Conservation (phyloP, 768 basidiomycete species). For the Lentinus brumalis region DNA sequence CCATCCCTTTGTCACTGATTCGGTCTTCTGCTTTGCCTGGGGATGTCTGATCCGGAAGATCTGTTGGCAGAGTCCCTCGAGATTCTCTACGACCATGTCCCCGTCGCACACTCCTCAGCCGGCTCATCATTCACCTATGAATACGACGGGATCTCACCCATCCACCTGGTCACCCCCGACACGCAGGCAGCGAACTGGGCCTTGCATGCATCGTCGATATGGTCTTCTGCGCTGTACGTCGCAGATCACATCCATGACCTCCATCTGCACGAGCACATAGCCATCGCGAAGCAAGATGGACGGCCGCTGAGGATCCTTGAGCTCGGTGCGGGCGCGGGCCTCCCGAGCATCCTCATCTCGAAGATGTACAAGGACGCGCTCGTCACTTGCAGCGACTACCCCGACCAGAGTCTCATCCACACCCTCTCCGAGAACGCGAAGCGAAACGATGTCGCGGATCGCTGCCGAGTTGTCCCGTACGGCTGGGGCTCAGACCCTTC, state of each 20-base stretch:
- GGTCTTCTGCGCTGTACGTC: slow-evolving; percentile 67
- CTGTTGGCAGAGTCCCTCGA: slow-evolving; percentile 67
- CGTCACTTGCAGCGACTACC: slow-evolving; percentile 71
- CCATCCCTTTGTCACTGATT: background rate
- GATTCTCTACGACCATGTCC: slow-evolving; percentile 60
- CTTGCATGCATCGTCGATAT: slow-evolving; percentile 77
- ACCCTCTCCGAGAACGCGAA: slow-evolving; percentile 59
- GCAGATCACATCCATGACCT: slow-evolving; percentile 63
- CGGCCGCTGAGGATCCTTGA: slow-evolving; percentile 52
- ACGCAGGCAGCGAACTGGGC: slow-evolving; percentile 71
- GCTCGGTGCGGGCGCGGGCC: slow-evolving; percentile 72
- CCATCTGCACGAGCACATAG: slow-evolving; percentile 35
- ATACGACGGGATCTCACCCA: slow-evolving; percentile 12
- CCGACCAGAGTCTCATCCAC: slow-evolving; percentile 60
- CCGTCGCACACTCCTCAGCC: slow-evolving; percentile 59
- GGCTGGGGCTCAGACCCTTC: slow-evolving; percentile 64
- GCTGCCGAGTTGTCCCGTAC: slow-evolving; percentile 57
- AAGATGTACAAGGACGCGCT: slow-evolving; percentile 41
- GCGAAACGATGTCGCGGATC: slow-evolving; percentile 48
- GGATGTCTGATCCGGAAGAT: slow-evolving; percentile 55
- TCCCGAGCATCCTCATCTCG: slow-evolving; percentile 71
- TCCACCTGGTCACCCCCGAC: slow-evolving; percentile 62
- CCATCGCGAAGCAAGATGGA: slow-evolving; percentile 3
- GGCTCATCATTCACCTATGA: slow-evolving; percentile 55
- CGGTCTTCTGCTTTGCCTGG: no score